Conservation (phyloP, 1,139 yeast genomes). For the Yueomyces sp. region DNA sequence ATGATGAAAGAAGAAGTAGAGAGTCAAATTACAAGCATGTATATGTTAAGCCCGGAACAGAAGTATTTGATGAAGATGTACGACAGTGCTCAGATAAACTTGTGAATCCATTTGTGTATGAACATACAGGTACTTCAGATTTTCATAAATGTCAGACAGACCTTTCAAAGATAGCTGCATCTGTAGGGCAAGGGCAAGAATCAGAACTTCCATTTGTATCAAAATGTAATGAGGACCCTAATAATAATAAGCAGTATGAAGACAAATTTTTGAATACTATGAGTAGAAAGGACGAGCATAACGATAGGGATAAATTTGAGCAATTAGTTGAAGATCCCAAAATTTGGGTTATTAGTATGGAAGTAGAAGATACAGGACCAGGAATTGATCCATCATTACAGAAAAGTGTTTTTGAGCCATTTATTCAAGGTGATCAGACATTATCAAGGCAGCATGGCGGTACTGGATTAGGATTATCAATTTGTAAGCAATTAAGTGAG, state of each 20-base stretch:
- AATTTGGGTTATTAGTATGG: constrained; percentile 39
- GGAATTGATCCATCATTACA: constrained; percentile 80
- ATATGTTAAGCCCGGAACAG: constrained; percentile 22
- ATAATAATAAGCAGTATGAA: background rate
- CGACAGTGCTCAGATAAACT: too few species aligned
- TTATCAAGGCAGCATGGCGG: constrained; percentile 87
- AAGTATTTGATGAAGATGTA: constrained; percentile 1
- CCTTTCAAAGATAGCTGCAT: background rate
- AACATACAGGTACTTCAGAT: background rate
- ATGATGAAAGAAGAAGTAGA: constrained; percentile 39
- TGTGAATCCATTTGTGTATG: background rate
- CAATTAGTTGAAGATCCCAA: constrained; percentile 13
- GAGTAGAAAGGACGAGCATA: background rate
- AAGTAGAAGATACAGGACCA: constrained; percentile 83
- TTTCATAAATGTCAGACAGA: background rate
- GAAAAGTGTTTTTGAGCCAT: constrained; percentile 84
- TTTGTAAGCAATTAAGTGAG: constrained; percentile 79
- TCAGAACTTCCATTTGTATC: background rate
- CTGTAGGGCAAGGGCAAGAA: background rate
- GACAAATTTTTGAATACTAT: background rate
- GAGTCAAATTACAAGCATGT: constrained; percentile 27
- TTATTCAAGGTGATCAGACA: constrained; percentile 94
- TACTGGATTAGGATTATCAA: constrained; percentile 87
- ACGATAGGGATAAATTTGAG: constrained; percentile 1
- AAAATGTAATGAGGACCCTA: background rate